Conservation (phyloP, 371 early-diverging fungal species). For the Ordospora pajunii region DNA sequence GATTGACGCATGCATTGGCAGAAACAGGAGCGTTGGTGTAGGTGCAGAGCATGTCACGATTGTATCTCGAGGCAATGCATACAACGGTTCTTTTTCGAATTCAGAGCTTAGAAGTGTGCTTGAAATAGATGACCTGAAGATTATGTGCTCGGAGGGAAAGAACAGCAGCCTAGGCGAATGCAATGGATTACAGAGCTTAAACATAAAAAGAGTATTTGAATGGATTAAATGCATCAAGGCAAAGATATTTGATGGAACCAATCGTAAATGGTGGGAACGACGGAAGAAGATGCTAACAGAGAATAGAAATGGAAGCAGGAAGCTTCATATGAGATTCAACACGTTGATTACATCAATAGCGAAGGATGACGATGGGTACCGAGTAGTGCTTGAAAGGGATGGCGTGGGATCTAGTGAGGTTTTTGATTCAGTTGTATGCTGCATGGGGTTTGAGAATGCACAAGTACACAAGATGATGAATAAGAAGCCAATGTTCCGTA, state of each 20-base stretch:
- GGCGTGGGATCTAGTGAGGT: background rate
- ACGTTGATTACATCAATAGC: constrained; percentile 1
- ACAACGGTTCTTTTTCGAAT: constrained; percentile 33
- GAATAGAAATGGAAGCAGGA: background rate
- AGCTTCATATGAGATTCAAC: constrained; percentile 19
- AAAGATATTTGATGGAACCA: background rate
- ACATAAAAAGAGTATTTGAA: background rate
- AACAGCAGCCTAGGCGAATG: background rate
- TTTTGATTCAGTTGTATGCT: constrained; percentile 25
- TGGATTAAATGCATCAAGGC: background rate
- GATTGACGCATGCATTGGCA: background rate
- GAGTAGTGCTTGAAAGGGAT: constrained; percentile 1
- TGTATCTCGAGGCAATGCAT: background rate
- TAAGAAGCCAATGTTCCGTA: constrained; percentile 19
- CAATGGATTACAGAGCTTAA: background rate
- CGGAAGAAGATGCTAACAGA: constrained; percentile 7
- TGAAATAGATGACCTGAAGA: background rate
- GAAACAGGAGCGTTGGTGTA: too few relatives aligned
- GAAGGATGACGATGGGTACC: background rate
- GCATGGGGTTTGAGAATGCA: constrained; percentile 31
- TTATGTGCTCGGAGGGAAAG: background rate
- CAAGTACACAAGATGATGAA: background rate
- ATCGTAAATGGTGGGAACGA: background rate
- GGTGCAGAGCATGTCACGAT: constrained; percentile 4
- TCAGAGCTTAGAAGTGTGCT: constrained; percentile 10